Evolutionary conservation across 306 rosid species (phyloP).

Genomic region (Sicyos baderoa): DNA sequence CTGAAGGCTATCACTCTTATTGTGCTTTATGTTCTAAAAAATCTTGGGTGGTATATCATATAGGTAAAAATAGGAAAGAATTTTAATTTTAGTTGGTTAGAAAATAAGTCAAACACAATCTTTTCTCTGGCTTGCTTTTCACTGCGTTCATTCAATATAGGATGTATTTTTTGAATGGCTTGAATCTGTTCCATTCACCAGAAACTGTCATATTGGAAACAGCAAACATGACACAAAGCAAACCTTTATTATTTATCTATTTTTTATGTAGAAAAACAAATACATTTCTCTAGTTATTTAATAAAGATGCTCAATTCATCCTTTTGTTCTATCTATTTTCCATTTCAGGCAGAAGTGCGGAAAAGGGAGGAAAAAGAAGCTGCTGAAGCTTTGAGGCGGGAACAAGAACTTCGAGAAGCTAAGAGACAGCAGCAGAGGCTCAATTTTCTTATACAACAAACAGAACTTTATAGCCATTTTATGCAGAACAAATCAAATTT

Average conservation of each 20-base stretch:
- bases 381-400: constrained; percentile 90
- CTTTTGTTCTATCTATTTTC: background rate
- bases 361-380: constrained; percentile 93
- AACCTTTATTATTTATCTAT: background rate
- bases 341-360: constrained; percentile 74
- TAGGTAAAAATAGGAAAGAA: background rate
- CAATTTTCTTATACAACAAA: constrained; percentile 95
- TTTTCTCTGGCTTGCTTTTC: constrained; percentile 2
- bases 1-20: background rate
- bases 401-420: constrained; percentile 94
- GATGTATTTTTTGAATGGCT: background rate
- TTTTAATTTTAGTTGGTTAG: background rate
- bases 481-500: constrained; percentile 89
- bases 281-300: background rate
- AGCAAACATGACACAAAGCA: background rate
- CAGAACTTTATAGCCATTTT: constrained; percentile 96
- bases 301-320: background rate
- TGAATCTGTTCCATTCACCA: constrained; percentile 5
- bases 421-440: constrained; percentile 98
- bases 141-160: background rate
- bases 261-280: background rate
- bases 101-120: background rate
- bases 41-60: background rate
- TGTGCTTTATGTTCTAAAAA: background rate
- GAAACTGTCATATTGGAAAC: background rate